Conservation (phyloP, 306 rosid genomes). For the Canavalia ensiformis region DNA sequence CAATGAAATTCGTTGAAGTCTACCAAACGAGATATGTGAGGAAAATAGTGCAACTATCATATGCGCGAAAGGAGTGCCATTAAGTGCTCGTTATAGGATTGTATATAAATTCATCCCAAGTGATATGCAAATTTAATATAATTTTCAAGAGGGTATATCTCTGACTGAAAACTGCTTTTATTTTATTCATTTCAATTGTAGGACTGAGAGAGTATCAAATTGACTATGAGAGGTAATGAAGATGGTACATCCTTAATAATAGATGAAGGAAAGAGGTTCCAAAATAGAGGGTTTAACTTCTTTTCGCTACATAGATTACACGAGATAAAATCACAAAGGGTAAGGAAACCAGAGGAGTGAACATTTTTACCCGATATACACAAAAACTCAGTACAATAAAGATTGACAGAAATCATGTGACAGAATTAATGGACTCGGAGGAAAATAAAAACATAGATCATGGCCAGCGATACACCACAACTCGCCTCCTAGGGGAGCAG, state of each 20-base stretch:
- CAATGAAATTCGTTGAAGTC: background rate
- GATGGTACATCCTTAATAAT: background rate
- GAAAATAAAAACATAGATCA: background rate
- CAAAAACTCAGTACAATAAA: background rate
- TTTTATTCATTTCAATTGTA: background rate
- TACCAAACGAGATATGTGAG: background rate
- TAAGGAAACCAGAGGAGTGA: background rate
- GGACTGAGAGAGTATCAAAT: background rate
- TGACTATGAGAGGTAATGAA: background rate
- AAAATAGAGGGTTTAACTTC: background rate
- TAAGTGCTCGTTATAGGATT: too few relatives aligned
- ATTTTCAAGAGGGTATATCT: background rate
- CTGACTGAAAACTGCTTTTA: background rate
- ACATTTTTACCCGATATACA: background rate
- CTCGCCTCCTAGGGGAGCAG: slow-evolving; percentile 49
- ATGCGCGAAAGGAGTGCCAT: too few relatives aligned
- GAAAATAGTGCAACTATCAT: background rate
- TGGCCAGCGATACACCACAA: slow-evolving; percentile 49
- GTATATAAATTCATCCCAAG: background rate
- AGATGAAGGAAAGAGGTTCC: background rate
- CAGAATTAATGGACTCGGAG: too few relatives aligned
- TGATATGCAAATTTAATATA: background rate
- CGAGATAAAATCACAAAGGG: background rate
- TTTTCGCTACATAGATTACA: background rate
- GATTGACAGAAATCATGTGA: background rate